Evolutionary conservation across 306 rosid species (phyloP), one percentile per base, ranked within the genome.

Genomic region (Trifolium subterraneum): DNA sequence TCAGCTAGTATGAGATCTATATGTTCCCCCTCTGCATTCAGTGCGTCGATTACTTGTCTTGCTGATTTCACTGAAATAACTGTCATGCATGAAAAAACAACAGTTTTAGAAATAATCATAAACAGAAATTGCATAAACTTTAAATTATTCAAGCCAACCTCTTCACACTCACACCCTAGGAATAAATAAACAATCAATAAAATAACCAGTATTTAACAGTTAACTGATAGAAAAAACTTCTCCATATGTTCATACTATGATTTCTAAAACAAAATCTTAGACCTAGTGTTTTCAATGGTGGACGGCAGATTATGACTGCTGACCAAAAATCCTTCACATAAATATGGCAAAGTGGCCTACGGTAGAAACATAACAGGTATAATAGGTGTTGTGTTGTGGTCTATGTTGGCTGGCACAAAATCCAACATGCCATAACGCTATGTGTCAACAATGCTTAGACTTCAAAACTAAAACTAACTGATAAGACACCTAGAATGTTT

Each of bases 1-100:
- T 44, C 50, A 44, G 96, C 83, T 47, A 92, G 96, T 82, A 90
- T 90, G 81, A 95, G 84, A 76, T 95, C 97, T 59, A 95, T 95
- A 65, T 92, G 85, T 58, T 87, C 86, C 12, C 96, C 92, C 77
- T 92, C 98, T 2, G 93, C 99, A 86, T 92, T 95, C 88, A 95
- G 80, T 35, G 98, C 99, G 83, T 90, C 97, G 62, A 95, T 95
- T 50, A 95, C 96, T 77, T 95, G 97, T 60, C 98, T 88, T 20
- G 96, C 88, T 60, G 98, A 92, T 82, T 69, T 95, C 54, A 90
- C 97, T 1, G 88, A 81, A 59, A 80, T 90, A 73, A 95, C 98
- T 95, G 90, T 33, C 42, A 71, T 81, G 64, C 75, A 83, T 2
- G 42, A 35, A 73, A 78, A 76, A 61, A 19, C 54, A 31, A 68